Conservation (phyloP, 2,329 filamentous ascomycete genomes). For the Sarocladium brachiariae region DNA sequence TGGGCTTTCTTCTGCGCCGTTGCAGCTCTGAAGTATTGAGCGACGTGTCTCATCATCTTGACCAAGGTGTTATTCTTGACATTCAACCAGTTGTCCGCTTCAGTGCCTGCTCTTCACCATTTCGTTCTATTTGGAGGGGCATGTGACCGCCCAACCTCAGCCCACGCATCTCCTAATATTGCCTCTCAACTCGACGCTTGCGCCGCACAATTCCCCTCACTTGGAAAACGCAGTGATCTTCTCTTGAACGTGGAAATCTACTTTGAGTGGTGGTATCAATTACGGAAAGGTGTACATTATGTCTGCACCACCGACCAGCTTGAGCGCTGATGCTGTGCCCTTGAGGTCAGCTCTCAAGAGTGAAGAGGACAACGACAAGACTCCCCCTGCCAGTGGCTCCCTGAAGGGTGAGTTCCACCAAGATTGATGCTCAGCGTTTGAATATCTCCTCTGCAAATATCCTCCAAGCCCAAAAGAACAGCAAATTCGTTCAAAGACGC, state of each 20-base stretch:
- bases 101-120: not conserved
- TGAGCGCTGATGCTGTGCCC: constrained; percentile 15
- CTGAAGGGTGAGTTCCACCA: constrained; percentile 35
- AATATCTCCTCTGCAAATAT: too few species aligned
- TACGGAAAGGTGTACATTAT: not conserved
- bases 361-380: constrained; percentile 34
- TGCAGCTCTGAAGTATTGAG: too few species aligned
- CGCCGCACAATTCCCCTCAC: not conserved
- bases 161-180: not conserved
- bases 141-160: constrained; percentile 2
- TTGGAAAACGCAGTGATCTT: not conserved
- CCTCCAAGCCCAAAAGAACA: too few species aligned
- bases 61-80: too few species aligned
- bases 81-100: not conserved
- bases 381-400: constrained; percentile 28
- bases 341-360: constrained; percentile 37
- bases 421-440: constrained; percentile 10
- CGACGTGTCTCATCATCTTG: too few species aligned
- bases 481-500: too few species aligned
- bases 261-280: not conserved
- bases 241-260: not conserved
- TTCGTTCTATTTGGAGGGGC: not conserved
- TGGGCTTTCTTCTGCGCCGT: too few species aligned
- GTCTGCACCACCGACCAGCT: not conserved
- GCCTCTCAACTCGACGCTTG: not conserved